These are phyloP conservation scores for Leersia perrieri DNA, from an alignment of 176 grass and related monocot genomes.

Conservation along the genomic window DNA sequence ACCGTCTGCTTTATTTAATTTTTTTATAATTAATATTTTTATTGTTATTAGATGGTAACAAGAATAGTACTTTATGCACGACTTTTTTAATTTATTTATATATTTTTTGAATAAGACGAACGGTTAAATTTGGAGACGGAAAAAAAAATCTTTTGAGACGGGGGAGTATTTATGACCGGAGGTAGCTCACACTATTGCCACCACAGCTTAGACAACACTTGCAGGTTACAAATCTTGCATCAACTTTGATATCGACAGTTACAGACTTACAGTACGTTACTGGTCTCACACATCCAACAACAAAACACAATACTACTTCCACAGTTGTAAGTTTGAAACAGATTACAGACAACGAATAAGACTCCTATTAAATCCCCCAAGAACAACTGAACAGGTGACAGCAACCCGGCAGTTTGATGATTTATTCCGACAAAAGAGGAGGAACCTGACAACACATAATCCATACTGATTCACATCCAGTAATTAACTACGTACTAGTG, in stretches of 20 bases:
- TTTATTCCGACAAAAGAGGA: conserved; percentile 28
- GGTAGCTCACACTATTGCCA: background rate
- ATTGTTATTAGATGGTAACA: too few species aligned
- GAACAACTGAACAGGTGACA: too few species aligned
- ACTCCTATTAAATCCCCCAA: too few species aligned
- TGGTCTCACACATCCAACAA: background rate
- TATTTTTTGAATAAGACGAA: too few species aligned
- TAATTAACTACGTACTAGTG: background rate
- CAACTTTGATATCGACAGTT: background rate
- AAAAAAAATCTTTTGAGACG: too few species aligned
- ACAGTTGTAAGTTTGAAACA: background rate
- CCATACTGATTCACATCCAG: background rate
- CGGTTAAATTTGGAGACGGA: too few species aligned
- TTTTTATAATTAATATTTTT: too few species aligned
- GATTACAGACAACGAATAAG: too few species aligned
- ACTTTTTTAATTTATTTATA: too few species aligned
- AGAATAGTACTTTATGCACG: too few species aligned
- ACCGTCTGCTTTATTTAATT: too few species aligned
- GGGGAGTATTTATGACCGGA: too few species aligned
- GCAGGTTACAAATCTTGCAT: background rate
- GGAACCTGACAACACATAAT: background rate
- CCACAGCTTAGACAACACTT: background rate
- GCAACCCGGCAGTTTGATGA: background rate
- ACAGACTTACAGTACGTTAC: background rate
- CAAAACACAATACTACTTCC: conserved; percentile 5